phyloP scores from a whole-genome alignment of 768 basidiomycete genomes.

The Lactifluus echinatus region DNA sequence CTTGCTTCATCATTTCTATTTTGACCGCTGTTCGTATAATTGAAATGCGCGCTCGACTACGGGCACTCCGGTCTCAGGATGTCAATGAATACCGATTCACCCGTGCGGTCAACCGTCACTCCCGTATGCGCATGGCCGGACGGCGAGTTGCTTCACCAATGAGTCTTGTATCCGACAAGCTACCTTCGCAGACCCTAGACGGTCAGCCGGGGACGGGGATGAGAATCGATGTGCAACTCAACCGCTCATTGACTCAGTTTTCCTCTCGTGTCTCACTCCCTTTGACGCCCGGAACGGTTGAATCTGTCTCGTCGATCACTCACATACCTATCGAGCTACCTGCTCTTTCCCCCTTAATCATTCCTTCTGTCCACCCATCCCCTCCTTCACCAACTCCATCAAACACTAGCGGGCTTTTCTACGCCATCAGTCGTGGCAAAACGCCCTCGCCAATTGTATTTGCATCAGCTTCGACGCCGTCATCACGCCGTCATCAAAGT shows the following conservation, averaged over 20 bases:
- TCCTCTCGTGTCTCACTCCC: conserved; percentile 8
- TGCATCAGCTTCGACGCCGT: neutral
- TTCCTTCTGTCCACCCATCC: neutral
- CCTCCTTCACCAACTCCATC: neutral
- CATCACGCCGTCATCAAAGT: neutral
- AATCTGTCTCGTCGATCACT: neutral
- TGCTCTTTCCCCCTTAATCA: neutral
- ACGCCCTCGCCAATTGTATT: conserved; percentile 18
- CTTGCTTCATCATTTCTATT: conserved; percentile 43
- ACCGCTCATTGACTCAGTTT: neutral
- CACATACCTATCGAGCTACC: neutral
- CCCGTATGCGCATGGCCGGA: neutral
- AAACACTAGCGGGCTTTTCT: neutral
- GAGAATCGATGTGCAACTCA: conserved; percentile 2
- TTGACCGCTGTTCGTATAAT: conserved; percentile 30
- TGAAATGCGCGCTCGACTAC: neutral
- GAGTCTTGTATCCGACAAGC: neutral
- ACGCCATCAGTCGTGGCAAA: conserved; percentile 1
- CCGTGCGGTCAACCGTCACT: neutral
- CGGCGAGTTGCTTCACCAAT: neutral
- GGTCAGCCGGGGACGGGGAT: neutral
- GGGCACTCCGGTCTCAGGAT: neutral
- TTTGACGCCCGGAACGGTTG: neutral
- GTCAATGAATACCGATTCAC: neutral
- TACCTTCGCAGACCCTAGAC: neutral